These are phyloP conservation scores for Globisporangium orthogonon DNA, from an alignment of 352 stramenopile species.

Conservation along the genomic window DNA sequence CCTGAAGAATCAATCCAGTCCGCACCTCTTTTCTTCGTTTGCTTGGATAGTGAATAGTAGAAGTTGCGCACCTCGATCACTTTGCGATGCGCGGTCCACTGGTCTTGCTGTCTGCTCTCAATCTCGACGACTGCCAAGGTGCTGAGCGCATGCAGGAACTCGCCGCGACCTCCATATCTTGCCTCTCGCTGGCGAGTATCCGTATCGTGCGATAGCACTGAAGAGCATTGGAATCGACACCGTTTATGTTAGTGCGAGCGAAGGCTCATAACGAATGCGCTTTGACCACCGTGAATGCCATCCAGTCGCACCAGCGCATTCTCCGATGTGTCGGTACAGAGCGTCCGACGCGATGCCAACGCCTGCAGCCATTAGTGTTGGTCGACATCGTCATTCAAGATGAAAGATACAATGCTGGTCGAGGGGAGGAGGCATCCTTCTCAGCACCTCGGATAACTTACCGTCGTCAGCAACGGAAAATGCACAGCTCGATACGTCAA, in stretches of 20 bases:
- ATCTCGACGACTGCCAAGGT: conserved; percentile 48
- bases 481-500: conserved; percentile 37
- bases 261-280: too few relatives aligned
- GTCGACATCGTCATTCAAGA: background rate
- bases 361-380: conserved; percentile 20
- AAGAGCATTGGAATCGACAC: background rate
- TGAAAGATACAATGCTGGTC: too few relatives aligned
- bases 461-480: conserved; percentile 71
- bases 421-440: too few relatives aligned
- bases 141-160: conserved; percentile 43
- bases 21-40: background rate
- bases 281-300: too few relatives aligned
- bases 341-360: conserved; percentile 45
- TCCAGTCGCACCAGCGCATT: conserved; percentile 26
- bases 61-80: conserved; percentile 39
- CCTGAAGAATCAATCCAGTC: background rate
- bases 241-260: background rate
- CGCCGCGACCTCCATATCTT: conserved; percentile 40
- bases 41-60: background rate
- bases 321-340: conserved; percentile 43
- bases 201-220: conserved; percentile 1
- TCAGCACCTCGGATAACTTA: conserved; percentile 12
- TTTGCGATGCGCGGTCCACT: conserved; percentile 68
- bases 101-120: conserved; percentile 42
- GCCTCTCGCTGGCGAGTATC: background rate